phyloP scores from a whole-genome alignment of 2,329 filamentous ascomycete species.

The Trichoderma afroharzianum region DNA sequence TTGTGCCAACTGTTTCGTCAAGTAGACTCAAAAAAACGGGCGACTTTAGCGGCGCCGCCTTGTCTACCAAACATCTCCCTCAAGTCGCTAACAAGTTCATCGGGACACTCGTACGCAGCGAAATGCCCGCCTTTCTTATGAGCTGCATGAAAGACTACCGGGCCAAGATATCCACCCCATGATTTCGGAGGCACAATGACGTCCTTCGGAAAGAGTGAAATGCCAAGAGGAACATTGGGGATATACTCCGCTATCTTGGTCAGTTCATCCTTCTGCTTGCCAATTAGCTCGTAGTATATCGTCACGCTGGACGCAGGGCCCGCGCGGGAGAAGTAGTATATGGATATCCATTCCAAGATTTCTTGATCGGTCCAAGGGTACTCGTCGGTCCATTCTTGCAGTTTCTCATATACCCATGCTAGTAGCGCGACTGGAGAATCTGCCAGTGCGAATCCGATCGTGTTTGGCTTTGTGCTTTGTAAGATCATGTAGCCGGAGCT shows the following conservation, averaged over 20 bases:
- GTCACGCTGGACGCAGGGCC: slow-evolving; percentile 64
- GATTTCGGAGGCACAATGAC: slow-evolving; percentile 49
- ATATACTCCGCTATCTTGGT: slow-evolving; percentile 27
- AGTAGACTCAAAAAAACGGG: not conserved
- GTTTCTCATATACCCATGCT: slow-evolving; percentile 78
- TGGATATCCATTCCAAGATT: slow-evolving; percentile 68
- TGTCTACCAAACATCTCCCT: slow-evolving; percentile 28
- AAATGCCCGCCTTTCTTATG: slow-evolving; percentile 58
- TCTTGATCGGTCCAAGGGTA: slow-evolving; percentile 76
- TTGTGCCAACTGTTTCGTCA: not conserved
- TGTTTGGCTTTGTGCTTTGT: slow-evolving; percentile 66
- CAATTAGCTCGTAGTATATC: slow-evolving; percentile 68
- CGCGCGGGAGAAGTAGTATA: slow-evolving; percentile 68
- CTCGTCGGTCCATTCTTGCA: slow-evolving; percentile 70
- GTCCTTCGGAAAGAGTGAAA: slow-evolving; percentile 58
- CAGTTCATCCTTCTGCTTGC: slow-evolving; percentile 30
- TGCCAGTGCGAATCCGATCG: slow-evolving; percentile 63
- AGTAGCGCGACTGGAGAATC: slow-evolving; percentile 69
- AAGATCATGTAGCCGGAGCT: slow-evolving; percentile 38
- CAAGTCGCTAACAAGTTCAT: slow-evolving; percentile 50
- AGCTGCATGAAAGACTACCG: slow-evolving; percentile 53
- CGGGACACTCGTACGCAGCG: slow-evolving; percentile 56
- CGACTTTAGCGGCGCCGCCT: not conserved
- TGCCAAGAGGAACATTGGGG: slow-evolving; percentile 39
- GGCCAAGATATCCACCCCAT: slow-evolving; percentile 57